Evolutionary conservation across 345 rosid genomes (phyloP), one percentile per base, ranked within the genome.

Genomic region (Eucalyptus pauciflora): DNA sequence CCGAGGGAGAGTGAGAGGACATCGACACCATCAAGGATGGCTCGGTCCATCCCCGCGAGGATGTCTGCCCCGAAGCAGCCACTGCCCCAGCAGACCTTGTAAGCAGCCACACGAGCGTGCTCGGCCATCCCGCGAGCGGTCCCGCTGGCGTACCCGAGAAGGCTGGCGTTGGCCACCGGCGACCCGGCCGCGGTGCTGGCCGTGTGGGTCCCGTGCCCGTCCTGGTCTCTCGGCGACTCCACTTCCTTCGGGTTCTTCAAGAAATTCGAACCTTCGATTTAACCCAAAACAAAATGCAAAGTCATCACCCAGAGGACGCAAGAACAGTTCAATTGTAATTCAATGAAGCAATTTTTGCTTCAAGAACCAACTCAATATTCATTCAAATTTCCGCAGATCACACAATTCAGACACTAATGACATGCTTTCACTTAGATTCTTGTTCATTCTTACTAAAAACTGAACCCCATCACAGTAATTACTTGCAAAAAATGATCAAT

Each of bases 131-230:
- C 99, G 37, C 97, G 94, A 0, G 99, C 99, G 1, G 89, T 94
- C 12, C 99, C 99, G 6, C 93, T 90, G 60, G 99, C 99, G 88
- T 96, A 96, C 22, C 99, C 99, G 5, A 96, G 93, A 37, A 97
- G 91, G 54, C 96, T 96, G 6, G 99, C 99, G 90, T 96, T 95
- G 10, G 88, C 88, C 14, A 96, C 98, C 12, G 86, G 94, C 43
- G 96, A 91, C 10, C 99, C 99, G 12, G 98, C 98, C 46, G 98
- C 99, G 1, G 98, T 97, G 81, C 94, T 94, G 2, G 97, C 95
- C 20, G 98, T 96, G 92, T 97, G 99, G 7, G 99, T 96, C 0
- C 99, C 99, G 37, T 97, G 99, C 2, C 99, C 99, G 49, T 96
- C 96, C 5, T 18, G 87, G 69, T 97, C 99, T 12, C 96, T 95